Evolutionary conservation across 441 rosid species (phyloP).

Genomic region (Croton setiger): DNA sequence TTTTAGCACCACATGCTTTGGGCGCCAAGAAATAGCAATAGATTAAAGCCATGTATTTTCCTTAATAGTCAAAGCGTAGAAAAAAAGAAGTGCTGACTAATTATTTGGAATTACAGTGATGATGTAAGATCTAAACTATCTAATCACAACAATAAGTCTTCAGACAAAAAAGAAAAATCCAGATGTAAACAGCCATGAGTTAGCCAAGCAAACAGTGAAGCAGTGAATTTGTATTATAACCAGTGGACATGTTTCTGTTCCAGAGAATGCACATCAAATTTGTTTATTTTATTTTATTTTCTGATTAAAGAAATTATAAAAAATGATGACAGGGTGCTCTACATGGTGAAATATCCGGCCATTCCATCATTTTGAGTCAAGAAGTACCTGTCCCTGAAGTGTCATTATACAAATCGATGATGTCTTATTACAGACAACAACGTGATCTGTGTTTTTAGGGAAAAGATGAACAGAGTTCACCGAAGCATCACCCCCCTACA

Average conservation of each 20-base stretch:
- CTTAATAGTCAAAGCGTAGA: neutral
- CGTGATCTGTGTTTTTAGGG: constrained; percentile 88
- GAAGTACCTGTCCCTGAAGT: constrained; percentile 93
- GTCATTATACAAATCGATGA: constrained; percentile 94
- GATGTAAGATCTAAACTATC: neutral
- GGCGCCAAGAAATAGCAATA: neutral
- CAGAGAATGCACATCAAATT: neutral
- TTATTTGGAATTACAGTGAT: neutral
- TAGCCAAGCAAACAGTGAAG: neutral
- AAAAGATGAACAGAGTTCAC: constrained; percentile 94
- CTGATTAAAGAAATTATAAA: neutral
- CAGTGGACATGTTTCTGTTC: neutral
- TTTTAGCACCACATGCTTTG: neutral
- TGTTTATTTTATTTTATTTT: neutral
- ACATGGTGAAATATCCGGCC: neutral
- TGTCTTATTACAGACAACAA: constrained; percentile 91
- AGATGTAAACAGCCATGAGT: neutral
- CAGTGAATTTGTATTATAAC: neutral
- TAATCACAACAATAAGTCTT: neutral
- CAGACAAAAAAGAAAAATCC: neutral
- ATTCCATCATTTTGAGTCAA: constrained; percentile 7
- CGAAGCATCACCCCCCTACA: constrained; percentile 96
- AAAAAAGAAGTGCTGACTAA: neutral
- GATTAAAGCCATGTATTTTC: neutral
- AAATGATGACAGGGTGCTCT: neutral